Evolutionary conservation across 2,329 filamentous ascomycete species (phyloP), one percentile per base, ranked within the genome.

Genomic region (Fonsecaea multimorphosa): DNA sequence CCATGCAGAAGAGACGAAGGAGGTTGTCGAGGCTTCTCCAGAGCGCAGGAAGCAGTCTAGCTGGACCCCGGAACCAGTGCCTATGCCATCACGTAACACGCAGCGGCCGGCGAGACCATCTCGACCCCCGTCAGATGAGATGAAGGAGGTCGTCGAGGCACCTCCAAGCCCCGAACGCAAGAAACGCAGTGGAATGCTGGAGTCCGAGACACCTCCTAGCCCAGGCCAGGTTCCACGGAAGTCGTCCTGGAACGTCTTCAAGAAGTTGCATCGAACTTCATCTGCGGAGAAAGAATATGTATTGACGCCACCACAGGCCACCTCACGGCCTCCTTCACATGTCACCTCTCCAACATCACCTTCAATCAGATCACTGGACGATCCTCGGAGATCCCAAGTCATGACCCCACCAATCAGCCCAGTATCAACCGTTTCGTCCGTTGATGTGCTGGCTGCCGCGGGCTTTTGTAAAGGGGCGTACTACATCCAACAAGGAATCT

Each of bases 341-440:
- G 27, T 51, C 31, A 24, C 29, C 22, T 61, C 65, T 11, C 61
- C 65, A 22, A 55, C 34, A 3, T 66, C 64, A 34, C 38, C 57
- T 36, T 67, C 61, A 7, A 40, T 53, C 27, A 52, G 51, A 7
- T 62, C 65, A 8, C n/a, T 60, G 51, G 46, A 46, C n/a, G 53
- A 58, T n/a, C 27, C 38, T 24, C 61, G 49, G 12, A 44, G 53
- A 27, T 44, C 63, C 19, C 44, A 54, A 19, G 31, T 63, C 49
- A 56, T 65, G 49, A 68, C 66, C 19, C 59, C 66, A n/a, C 66
- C 66, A 4, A 57, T 65, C 29, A 68, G 66, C 56, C 66, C 66
- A 2, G 63, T 54, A 7, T 56, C 61, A 53, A 63, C 59, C 9
- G 12, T 53, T 19, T 57, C 57, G 29, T 53, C 59, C 6, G 9